A percentile compares a stretch with the other conserved stretches of the same genome.
Conservation (phyloP, 352 stramenopile genomes). For the Stephanocyclus meneghinianus region DNA sequence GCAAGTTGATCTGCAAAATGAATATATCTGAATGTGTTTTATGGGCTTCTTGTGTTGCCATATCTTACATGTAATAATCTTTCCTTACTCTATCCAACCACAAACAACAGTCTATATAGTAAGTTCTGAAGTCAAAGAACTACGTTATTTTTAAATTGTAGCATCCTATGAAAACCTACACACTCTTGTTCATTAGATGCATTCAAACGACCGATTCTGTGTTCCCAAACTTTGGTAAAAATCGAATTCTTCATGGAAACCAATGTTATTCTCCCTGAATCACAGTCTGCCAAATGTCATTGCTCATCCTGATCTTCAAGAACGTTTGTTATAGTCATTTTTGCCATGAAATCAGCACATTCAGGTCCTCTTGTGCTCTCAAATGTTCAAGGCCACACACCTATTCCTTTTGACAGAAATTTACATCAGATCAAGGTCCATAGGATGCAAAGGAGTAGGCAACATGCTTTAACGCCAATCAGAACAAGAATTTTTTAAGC, state of each 20-base stretch:
- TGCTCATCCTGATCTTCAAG: slow-evolving; percentile 10
- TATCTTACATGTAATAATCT: too few relatives aligned
- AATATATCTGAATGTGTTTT: too few relatives aligned
- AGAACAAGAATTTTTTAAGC: too few relatives aligned
- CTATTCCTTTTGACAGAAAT: not conserved
- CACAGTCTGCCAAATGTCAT: not conserved
- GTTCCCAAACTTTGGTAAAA: slow-evolving; percentile 6
- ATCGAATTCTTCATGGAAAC: slow-evolving; percentile 11
- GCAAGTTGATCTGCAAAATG: too few relatives aligned
- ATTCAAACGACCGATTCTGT: slow-evolving; percentile 5
- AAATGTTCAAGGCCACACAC: slow-evolving; percentile 12
- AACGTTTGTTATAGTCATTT: slow-evolving; percentile 6
- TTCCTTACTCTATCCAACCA: too few relatives aligned
- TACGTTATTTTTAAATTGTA: not conserved
- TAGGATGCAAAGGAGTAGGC: slow-evolving; percentile 8
- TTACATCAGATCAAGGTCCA: not conserved
- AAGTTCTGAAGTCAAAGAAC: not conserved
- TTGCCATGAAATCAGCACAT: not conserved
- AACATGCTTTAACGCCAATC: too few relatives aligned
- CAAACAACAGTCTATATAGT: too few relatives aligned
- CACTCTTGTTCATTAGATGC: not conserved
- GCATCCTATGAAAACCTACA: not conserved
- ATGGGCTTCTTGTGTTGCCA: not conserved
- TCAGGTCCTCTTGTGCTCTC: not conserved
- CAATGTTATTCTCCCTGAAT: not conserved